phyloP scores from a whole-genome alignment of 2,329 filamentous ascomycete genomes.

The Cladophialophora bantiana region DNA sequence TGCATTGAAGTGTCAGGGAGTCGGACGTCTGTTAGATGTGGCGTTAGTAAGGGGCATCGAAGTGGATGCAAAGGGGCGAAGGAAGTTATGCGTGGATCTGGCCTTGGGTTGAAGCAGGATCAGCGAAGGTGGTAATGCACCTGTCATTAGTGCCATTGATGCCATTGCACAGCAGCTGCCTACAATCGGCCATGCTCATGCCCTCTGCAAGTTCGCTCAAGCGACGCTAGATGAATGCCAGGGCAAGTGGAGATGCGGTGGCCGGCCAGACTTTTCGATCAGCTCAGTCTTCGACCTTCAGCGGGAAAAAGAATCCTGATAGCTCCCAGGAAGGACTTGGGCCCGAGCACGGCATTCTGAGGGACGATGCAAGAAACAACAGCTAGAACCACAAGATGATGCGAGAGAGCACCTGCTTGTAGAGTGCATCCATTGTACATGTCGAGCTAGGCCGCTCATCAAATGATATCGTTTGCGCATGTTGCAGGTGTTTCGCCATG shows the following conservation, averaged over 20 bases:
- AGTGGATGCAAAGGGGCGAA: slow-evolving; percentile 10
- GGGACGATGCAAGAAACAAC: not conserved
- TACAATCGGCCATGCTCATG: not conserved
- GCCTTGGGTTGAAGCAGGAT: slow-evolving; percentile 5
- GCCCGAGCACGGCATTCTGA: not conserved
- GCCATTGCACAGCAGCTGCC: not conserved
- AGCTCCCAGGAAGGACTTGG: not conserved
- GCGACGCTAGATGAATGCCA: not conserved
- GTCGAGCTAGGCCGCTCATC: slow-evolving; percentile 3
- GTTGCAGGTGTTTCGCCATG: not conserved
- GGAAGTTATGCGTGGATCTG: slow-evolving; percentile 24
- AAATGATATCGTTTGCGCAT: slow-evolving; percentile 8
- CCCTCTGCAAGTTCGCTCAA: not conserved
- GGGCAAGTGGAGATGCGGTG: not conserved
- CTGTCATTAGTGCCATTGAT: no score
- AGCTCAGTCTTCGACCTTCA: not conserved
- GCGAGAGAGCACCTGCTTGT: slow-evolving; percentile 4
- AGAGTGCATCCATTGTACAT: slow-evolving; percentile 13
- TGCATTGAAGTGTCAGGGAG: slow-evolving; percentile 26
- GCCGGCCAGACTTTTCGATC: not conserved
- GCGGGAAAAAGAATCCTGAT: not conserved
- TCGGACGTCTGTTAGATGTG: slow-evolving; percentile 18
- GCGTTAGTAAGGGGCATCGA: slow-evolving; percentile 10
- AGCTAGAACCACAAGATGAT: not conserved
- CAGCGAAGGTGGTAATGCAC: not conserved